Conservation (phyloP, 1,284 basidiomycete genomes). For the Puccinia coronata region DNA sequence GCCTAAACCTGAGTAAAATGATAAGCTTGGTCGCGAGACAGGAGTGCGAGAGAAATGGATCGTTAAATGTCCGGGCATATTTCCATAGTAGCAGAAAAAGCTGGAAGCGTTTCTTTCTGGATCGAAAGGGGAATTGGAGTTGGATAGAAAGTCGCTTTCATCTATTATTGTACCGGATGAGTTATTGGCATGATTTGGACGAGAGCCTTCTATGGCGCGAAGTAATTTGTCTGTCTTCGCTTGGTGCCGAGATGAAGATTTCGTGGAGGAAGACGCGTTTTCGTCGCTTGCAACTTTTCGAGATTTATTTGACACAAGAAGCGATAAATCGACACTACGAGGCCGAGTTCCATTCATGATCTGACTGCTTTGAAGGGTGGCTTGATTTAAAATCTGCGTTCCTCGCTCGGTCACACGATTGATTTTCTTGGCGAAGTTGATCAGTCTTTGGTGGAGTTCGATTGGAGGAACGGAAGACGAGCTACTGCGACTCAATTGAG, state of each 20-base stretch:
- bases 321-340: background rate
- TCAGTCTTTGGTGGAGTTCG: background rate
- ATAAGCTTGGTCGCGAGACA: background rate
- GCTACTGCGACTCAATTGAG: background rate
- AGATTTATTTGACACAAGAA: conserved; percentile 2
- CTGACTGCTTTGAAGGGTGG: conserved; percentile 18
- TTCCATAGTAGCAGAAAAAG: conserved; percentile 38
- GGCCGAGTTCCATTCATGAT: conserved; percentile 11
- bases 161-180: background rate
- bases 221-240: conserved; percentile 16
- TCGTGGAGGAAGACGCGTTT: background rate
- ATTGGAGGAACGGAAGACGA: background rate
- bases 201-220: background rate
- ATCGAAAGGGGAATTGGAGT: conserved; percentile 1
- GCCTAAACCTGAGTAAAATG: conserved; percentile 16
- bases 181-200: background rate
- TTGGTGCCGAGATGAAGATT: conserved; percentile 3
- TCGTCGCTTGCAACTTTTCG: background rate
- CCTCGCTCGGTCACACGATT: conserved; percentile 12
- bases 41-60: conserved; percentile 12
- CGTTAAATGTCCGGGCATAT: conserved; percentile 37
- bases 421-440: conserved; percentile 21
- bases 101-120: conserved; percentile 16
- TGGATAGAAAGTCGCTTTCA: background rate
- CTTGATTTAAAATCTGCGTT: background rate